phyloP scores from a whole-genome alignment of 345 rosid species.

The Populus ilicifolia region DNA sequence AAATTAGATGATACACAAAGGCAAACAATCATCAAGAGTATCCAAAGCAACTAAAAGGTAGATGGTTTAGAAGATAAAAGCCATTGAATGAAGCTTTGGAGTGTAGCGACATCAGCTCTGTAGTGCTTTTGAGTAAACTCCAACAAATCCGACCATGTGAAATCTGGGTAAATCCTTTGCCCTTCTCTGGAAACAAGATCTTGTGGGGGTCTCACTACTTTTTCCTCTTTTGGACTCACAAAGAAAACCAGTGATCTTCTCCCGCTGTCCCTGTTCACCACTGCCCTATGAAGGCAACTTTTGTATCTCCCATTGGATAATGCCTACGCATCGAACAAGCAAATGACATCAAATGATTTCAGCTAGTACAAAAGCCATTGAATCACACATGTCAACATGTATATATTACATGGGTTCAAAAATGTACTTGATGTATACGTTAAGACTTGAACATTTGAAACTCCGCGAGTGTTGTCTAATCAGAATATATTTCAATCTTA shows the following conservation, averaged over 20 bases:
- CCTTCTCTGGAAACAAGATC: slow-evolving; percentile 38
- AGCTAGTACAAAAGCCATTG: no score
- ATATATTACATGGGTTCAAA: no score
- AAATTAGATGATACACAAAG: neutral
- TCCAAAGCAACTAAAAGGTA: neutral
- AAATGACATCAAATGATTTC: neutral
- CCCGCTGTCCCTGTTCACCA: slow-evolving; percentile 50
- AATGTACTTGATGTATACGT: neutral
- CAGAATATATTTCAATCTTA: no score
- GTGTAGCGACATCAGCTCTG: slow-evolving; percentile 46
- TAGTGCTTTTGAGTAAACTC: slow-evolving; percentile 52
- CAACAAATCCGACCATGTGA: slow-evolving; percentile 69
- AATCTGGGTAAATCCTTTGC: slow-evolving; percentile 59
- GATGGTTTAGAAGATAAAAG: slow-evolving; percentile 22
- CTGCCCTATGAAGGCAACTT: slow-evolving; percentile 69
- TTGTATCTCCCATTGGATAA: slow-evolving; percentile 57
- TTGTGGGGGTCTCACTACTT: slow-evolving; percentile 61
- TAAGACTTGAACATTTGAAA: neutral
- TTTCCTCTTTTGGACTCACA: slow-evolving; percentile 53
- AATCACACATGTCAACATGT: no score
- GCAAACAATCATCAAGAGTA: neutral
- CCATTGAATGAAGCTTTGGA: slow-evolving; percentile 42
- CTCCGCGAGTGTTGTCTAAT: neutral
- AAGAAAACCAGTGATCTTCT: slow-evolving; percentile 61
- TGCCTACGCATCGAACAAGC: slow-evolving; percentile 36